Evolutionary conservation across 345 rosid genomes (phyloP).

Genomic region (Salix suchowensis): DNA sequence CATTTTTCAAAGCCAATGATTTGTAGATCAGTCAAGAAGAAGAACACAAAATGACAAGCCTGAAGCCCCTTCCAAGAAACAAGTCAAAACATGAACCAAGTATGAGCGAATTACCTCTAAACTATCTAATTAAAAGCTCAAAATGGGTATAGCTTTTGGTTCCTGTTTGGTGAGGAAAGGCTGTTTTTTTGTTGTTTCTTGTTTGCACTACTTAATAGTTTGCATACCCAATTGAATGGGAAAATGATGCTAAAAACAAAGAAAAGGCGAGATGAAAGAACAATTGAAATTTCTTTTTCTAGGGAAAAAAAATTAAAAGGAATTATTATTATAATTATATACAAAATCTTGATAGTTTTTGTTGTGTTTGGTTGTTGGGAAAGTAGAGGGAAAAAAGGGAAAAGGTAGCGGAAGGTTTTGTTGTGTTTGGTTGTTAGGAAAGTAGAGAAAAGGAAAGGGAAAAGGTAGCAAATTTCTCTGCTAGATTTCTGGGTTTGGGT

Average conservation of each 20-base stretch:
- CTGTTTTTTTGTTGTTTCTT: neutral
- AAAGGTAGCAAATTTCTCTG: no score
- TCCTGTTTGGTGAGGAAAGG: neutral
- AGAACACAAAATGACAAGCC: slow-evolving; percentile 1
- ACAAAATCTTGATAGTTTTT: neutral
- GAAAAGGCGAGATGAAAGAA: slow-evolving; percentile 7
- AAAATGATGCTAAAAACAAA: slow-evolving; percentile 4
- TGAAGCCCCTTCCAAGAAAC: neutral
- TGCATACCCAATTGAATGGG: slow-evolving; percentile 30
- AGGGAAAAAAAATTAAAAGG: neutral
- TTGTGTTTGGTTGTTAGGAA: no score
- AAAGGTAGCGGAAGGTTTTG: no score
- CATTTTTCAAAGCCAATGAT: no score
- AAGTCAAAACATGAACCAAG: slow-evolving; percentile 13
- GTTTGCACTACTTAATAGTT: slow-evolving; percentile 2
- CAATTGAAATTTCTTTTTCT: slow-evolving; percentile 11
- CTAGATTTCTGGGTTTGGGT: no score
- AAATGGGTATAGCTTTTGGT: neutral
- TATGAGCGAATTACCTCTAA: slow-evolving; percentile 20
- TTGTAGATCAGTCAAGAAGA: neutral
- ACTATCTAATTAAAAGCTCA: slow-evolving; percentile 11
- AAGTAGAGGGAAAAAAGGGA: no score
- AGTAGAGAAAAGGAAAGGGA: no score
- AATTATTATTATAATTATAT: neutral
- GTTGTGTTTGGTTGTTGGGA: no score